Evolutionary conservation across 192 early-diverging fungal genomes (phyloP), one percentile per base, ranked within the genome.

Genomic region (Helicostylum pulchrum): DNA sequence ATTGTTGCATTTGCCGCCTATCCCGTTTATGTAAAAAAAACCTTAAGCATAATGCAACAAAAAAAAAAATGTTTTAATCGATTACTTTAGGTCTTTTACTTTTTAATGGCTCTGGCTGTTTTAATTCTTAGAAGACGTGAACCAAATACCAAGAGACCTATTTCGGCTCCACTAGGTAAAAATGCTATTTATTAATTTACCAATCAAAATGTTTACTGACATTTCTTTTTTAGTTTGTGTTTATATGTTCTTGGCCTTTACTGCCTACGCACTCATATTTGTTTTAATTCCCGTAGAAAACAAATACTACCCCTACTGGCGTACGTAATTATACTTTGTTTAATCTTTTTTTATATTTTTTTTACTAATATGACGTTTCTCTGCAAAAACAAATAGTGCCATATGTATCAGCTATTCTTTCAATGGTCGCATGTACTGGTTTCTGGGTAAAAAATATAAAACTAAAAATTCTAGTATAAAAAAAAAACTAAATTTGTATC

Each of bases 1-100:
- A 72, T 72, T n/a, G 47, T 72, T 21, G 48, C 71, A n/a, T 72
- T 72, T 61, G 53, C 61, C 14, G 49, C 53, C 11, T 72, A 66
- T 42, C 60, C 60, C 15, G 65, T 42, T 8, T 63, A 72, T 49
- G 60, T 62, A 65, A 14, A 46, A 10, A 3, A 17, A 34, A 14
- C 30, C 5, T 39, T 2, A 31, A 19, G 10, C 52, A 20, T 53
- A 2, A 32, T 66, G 19, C 26, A 45, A 34, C 21, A 15, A 21
- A 26, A 26, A 26, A 26, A 26, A 26, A 26, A 26, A 26, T 31
- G 43, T 39, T 7, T 66, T 36, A 43, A 21, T 32, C 5, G 7
- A 17, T 46, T 43, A 12, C 19, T 43, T 34, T 31, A 64, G 63
- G 14, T 64, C 31, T 64, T 64, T 43, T 64, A 64, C 43, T 49